Base-by-base conservation (phyloP, 116 monocot genomes). In the Cymodocea nodosa region DNA sequence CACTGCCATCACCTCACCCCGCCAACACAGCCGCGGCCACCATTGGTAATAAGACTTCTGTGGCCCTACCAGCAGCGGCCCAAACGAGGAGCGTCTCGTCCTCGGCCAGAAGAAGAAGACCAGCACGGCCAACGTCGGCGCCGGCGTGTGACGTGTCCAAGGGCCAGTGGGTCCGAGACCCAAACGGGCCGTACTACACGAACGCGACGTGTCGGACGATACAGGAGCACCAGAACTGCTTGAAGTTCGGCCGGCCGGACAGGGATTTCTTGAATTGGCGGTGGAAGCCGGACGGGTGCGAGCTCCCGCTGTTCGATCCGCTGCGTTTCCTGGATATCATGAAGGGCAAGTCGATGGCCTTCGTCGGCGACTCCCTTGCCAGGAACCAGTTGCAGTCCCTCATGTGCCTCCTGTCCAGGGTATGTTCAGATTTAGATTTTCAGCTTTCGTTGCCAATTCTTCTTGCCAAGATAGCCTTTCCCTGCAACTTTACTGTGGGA, bases 331-430 rank as follows among this genome's bases (percentile, higher is more conserved):
- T 85, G 9, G 68, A 68, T 44, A 63, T 71, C 4, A 12, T 76
- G 35, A 70, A 65, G 61, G 66, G 76, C 58, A 79, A 71, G 74
- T 59, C 54, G 23, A 50, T 85, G 37, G 73, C 79, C 15, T 71
- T 81, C 52, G 58, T 85, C 39, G 79, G 85, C 50, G 68, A 79
- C 58, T 78, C 78, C 6, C 56, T 78, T 4, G 73, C 73, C 12
- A 68, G 78, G 36, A 78, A 78, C 51, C 78, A 78, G 24, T 73
- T 71, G 75, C 77, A 67, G 10, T 92, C 70, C 22, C 80, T 64
- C 78, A 72, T 80, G 72, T 73, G 69, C 73, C 78, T 78, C 55
- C 66, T 78, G 2, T 73, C 78, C 6, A 64, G 51, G 51, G 69
- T 78, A 57, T 65, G 65, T 64, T 44, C 44, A 8, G 1, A 44